These are phyloP conservation scores for Clonostachys chloroleuca DNA, from an alignment of 2,329 filamentous ascomycete genomes.

Conservation along the genomic window DNA sequence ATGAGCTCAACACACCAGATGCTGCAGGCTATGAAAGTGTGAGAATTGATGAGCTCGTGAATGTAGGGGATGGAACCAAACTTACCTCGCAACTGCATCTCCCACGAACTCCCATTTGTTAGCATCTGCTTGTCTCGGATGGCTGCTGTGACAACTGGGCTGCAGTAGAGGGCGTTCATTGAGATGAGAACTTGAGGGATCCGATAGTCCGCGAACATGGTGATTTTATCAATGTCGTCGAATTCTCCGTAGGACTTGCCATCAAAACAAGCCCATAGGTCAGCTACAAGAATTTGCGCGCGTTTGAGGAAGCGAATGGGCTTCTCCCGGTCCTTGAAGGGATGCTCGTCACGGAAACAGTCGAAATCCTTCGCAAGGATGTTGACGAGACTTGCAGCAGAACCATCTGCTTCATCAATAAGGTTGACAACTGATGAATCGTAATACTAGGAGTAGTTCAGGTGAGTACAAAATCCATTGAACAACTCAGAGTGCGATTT, in stretches of 20 bases:
- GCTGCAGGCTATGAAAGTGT: slow-evolving; percentile 60
- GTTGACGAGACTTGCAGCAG: slow-evolving; percentile 82
- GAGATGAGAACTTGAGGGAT: slow-evolving; percentile 89
- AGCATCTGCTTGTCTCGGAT: slow-evolving; percentile 64
- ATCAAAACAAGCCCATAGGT: slow-evolving; percentile 94
- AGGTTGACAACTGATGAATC: slow-evolving; percentile 69
- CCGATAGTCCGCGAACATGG: slow-evolving; percentile 98
- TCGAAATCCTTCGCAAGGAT: slow-evolving; percentile 75
- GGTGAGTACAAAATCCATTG: background rate
- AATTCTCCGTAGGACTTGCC: slow-evolving; percentile 77
- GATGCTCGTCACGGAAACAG: slow-evolving; percentile 80
- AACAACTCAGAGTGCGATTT: slow-evolving; percentile 1
- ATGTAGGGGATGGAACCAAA: background rate
- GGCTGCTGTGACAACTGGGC: slow-evolving; percentile 69
- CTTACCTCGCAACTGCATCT: slow-evolving; percentile 79
- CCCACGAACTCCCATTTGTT: slow-evolving; percentile 69
- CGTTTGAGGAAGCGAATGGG: slow-evolving; percentile 84
- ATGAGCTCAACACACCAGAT: slow-evolving; percentile 97
- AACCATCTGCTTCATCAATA: slow-evolving; percentile 69
- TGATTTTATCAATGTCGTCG: slow-evolving; percentile 88
- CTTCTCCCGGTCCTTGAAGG: slow-evolving; percentile 65
- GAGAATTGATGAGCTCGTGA: background rate
- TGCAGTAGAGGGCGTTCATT: slow-evolving; percentile 79
- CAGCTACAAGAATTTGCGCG: slow-evolving; percentile 92
- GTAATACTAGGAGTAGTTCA: slow-evolving; percentile 55